Base-by-base conservation (phyloP, 1,284 basidiomycete genomes). In the Tetrapyrgos nigripes region DNA sequence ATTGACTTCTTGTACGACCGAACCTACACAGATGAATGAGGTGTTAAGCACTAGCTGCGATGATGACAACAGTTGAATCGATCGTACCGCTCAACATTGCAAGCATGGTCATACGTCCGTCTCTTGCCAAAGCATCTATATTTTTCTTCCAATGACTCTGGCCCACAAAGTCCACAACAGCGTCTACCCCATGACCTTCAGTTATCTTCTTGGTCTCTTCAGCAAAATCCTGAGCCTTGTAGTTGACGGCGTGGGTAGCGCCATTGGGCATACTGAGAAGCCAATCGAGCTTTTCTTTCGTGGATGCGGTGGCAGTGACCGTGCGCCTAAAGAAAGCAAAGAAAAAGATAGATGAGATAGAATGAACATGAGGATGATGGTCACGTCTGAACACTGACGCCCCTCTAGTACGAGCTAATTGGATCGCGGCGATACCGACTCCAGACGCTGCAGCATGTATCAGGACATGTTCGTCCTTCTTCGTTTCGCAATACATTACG, bases 361-460 rank as follows among this genome's bases (percentile, higher is more conserved):
- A 26, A 54, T 21, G 27, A 40, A 45, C 29, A 14, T 4, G 55
- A n/a, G n/a, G n/a, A n/a, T n/a, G n/a, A n/a, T n/a, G n/a, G n/a
- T n/a, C n/a, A n/a, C n/a, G n/a, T n/a, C n/a, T n/a, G n/a, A 50
- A 26, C 27, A 81, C 88, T 76, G 66, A 92, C 90, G 92, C 91
- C 61, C 86, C 86, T 60, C 83, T 87, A 55, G 84, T 70, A 58
- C 91, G 84, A 13, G 95, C 93, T 21, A 98, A 79, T 76, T 98
- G 96, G 57, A 94, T 94, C 3, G 94, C 94, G 2, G 96, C 91
- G 14, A 97, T 75, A 2, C 96, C 96, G 2, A 98, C 96, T 51
- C 96, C 94, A 9, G 91, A 93, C 3, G 93, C 94, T 9, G 90
- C 94, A 24, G 94, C 94, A 70, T 97, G 96, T 24, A 98, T 83